Evolutionary conservation across 345 rosid genomes (phyloP), one percentile per base, ranked within the genome.

Genomic region (Capsella bursapastoris): DNA sequence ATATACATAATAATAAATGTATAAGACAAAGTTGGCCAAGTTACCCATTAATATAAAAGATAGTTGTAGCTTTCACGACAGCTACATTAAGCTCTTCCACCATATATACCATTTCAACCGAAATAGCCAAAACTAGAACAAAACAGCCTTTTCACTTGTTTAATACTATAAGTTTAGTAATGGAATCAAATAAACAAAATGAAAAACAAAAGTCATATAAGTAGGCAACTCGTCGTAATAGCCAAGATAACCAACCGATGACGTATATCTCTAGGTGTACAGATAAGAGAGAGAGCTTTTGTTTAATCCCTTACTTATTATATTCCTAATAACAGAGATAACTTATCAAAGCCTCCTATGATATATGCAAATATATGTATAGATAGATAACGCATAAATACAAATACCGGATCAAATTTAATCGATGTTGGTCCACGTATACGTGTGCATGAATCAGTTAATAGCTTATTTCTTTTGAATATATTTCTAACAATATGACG

Each of bases 1-100:
- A 38, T 49, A 31, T 43, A 59, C 5, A 32, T 4, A 5, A 6
- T 58, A 67, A 50, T 62, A 60, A 41, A 59, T 75, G 22, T 49
- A 8, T 53, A 28, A 62, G 35, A 34, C 13, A n/a, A 25, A n/a
- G 53, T 48, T 63, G 71, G 60, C 52, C 16, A 70, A 70, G 66
- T 64, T 47, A 70, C 27, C 6, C 7, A 64, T 34, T 35, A 62
- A 45, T 55, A 6, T 76, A 69, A 69, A 22, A 62, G 35, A 69
- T 43, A 62, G 7, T 63, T 37, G 71, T 63, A 62, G 71, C 66
- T 76, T 63, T 76, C 80, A 55, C 7, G 71, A 70, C 71, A 63
- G 75, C 75, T 70, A 63, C 6, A 18, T 50, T 59, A 51, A 57
- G 72, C 52, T 12, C 35, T 47, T 22, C 11, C 11, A 11, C 22